These are phyloP conservation scores for Xylariaceae sp. DNA, from an alignment of 2,329 filamentous ascomycete species.

Conservation along the genomic window DNA sequence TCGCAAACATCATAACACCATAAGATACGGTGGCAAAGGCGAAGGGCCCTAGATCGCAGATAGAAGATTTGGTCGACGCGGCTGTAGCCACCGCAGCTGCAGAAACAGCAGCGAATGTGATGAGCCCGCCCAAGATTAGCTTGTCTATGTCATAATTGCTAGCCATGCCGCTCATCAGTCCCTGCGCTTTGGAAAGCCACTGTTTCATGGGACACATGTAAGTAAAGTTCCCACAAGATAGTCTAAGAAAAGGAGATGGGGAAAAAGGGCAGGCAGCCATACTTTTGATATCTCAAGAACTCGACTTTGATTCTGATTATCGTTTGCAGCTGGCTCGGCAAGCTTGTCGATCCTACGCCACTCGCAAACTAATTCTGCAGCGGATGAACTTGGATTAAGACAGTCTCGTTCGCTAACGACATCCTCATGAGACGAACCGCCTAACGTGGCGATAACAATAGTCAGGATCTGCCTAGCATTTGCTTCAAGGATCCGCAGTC, in stretches of 20 bases:
- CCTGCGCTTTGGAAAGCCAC: constrained; percentile 71
- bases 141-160: constrained; percentile 81
- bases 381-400: constrained; percentile 39
- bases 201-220: constrained; percentile 26
- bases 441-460: constrained; percentile 72
- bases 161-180: constrained; percentile 79
- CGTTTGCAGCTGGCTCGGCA: constrained; percentile 11
- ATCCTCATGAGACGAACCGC: constrained; percentile 41
- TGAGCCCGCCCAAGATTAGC: constrained; percentile 44
- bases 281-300: constrained; percentile 43
- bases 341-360: constrained; percentile 50
- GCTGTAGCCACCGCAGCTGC: constrained; percentile 23
- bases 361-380: constrained; percentile 62
- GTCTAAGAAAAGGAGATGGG: background rate
- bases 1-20: constrained; percentile 91
- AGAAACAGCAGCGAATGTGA: constrained; percentile 37
- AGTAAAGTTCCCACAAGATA: background rate
- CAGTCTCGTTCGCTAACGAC: constrained; percentile 26
- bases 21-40: constrained; percentile 58
- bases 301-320: constrained; percentile 31
- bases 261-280: constrained; percentile 15
- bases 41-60: constrained; percentile 41
- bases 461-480: constrained; percentile 79
- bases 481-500: constrained; percentile 63
- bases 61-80: constrained; percentile 31